Base-by-base conservation (phyloP, 2,329 filamentous ascomycete genomes). In the Venturia aucupariae region DNA sequence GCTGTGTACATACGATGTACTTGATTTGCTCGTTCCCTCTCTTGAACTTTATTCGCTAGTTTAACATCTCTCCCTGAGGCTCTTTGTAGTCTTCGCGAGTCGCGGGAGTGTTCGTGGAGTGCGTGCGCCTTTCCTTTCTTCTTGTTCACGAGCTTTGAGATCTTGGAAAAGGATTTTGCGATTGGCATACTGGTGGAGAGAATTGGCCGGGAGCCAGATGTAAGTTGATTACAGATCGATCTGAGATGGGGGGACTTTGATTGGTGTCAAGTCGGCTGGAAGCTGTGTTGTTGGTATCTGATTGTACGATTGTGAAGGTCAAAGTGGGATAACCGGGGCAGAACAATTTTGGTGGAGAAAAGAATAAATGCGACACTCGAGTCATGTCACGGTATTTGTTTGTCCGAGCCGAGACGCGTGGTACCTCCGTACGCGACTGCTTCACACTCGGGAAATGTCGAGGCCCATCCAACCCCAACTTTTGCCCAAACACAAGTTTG, bases 111-210 rank as follows among this genome's bases (percentile, higher is more conserved):
- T 75, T 92, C 89, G 72, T 97, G 93, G 27, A 97, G 82, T 15
- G 88, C 82, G 38, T 87, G 86, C 59, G 90, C 82, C 46, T 86
- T 85, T 24, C 86, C 86, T 69, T 89, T 86, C 82, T 97, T 97
- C 80, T 96, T 96, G 41, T 86, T 80, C 68, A 97, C 93, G 68
- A 91, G 86, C 79, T 97, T 97, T 67, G 89, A 85, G 24, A 94
- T 89, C 74, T 97, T 97, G 68, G 85, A 79, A 7, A 97, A 78
- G 55, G 87, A 85, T 72, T 86, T 88, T 57, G 51, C 51, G 67
- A 74, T 75, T 17, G 90, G 84, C 92, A 96, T 96, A 30, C 71
- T 81, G 72, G 64, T 35, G 42, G 62, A n/a, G 19, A 19, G 51
- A 55, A 11, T 17, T 55, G 51, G 51, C 51, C 51, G 35, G 30